Conservation (phyloP, 2,329 filamentous ascomycete genomes). For the Talaromyces amestolkiae region DNA sequence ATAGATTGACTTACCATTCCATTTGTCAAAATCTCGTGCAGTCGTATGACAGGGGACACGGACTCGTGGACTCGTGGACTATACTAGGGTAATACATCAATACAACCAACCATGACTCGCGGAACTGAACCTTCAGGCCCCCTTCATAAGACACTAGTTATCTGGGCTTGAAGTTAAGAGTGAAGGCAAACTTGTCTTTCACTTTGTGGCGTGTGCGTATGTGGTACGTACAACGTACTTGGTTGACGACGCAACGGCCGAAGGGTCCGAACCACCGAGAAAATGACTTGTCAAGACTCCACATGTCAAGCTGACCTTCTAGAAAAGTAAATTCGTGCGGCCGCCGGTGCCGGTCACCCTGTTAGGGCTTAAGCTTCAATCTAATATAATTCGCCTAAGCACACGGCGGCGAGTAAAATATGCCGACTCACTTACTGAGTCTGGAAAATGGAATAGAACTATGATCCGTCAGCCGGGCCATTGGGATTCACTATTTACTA, state of each 20-base stretch:
- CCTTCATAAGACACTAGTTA: neutral
- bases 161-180: neutral
- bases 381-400: neutral
- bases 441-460: neutral
- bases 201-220: neutral
- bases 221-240: neutral
- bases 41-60: neutral
- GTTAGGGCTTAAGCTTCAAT: neutral
- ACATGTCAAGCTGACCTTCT: neutral
- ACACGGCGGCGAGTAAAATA: neutral
- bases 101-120: slow-evolving; percentile 3
- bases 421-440: slow-evolving; percentile 1
- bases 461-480: neutral
- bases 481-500: neutral
- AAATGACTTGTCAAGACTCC: neutral
- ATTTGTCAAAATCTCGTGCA: neutral
- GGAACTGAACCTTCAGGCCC: neutral
- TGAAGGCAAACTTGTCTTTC: neutral
- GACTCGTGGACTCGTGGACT: neutral
- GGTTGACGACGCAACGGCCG: neutral
- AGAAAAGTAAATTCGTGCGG: neutral
- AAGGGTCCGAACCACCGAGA: neutral
- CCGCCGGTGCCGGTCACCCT: neutral
- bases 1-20: neutral
- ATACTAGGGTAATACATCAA: slow-evolving; percentile 1